phyloP scores from a whole-genome alignment of 306 rosid genomes.

The Casuarina equisetifolia region DNA sequence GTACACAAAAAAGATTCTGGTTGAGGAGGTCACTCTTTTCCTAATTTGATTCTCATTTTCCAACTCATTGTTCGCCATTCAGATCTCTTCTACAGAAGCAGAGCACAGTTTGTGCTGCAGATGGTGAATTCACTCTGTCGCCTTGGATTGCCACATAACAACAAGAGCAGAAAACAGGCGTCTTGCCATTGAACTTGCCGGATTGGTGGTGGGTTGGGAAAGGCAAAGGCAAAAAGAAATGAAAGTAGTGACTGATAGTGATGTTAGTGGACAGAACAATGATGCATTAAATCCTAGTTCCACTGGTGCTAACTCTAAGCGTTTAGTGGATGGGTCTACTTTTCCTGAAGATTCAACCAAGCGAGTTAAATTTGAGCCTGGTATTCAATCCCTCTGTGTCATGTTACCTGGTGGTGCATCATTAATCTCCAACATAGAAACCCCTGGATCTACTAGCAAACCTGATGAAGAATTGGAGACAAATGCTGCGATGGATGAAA shows the following conservation, averaged over 20 bases:
- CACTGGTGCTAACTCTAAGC: constrained; percentile 62
- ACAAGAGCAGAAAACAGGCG: constrained; percentile 93
- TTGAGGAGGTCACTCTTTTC: constrained; percentile 99
- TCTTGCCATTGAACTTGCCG: constrained; percentile 98
- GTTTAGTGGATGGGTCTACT: constrained; percentile 77
- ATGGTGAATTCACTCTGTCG: constrained; percentile 99
- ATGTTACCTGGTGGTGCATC: constrained; percentile 98
- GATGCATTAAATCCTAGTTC: constrained; percentile 72
- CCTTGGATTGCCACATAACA: constrained; percentile 87
- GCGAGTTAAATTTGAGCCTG: constrained; percentile 96
- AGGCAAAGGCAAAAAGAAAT: constrained; percentile 92
- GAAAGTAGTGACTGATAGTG: constrained; percentile 71
- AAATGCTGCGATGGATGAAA: constrained; percentile 99
- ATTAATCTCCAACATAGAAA: constrained; percentile 83
- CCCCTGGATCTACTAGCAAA: constrained; percentile 89
- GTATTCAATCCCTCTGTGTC: constrained; percentile 79
- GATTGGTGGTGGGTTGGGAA: constrained; percentile 99
- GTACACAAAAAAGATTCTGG: constrained; percentile 90
- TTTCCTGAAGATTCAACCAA: constrained; percentile 83
- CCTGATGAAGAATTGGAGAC: constrained; percentile 99
- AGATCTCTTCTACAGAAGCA: constrained; percentile 94
- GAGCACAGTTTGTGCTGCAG: constrained; percentile 99
- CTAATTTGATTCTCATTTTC: constrained; percentile 96
- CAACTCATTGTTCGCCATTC: constrained; percentile 99
- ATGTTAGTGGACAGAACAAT: constrained; percentile 56